phyloP scores from a whole-genome alignment of 495 filamentous ascomycete species.

The Penicillium canariense region DNA sequence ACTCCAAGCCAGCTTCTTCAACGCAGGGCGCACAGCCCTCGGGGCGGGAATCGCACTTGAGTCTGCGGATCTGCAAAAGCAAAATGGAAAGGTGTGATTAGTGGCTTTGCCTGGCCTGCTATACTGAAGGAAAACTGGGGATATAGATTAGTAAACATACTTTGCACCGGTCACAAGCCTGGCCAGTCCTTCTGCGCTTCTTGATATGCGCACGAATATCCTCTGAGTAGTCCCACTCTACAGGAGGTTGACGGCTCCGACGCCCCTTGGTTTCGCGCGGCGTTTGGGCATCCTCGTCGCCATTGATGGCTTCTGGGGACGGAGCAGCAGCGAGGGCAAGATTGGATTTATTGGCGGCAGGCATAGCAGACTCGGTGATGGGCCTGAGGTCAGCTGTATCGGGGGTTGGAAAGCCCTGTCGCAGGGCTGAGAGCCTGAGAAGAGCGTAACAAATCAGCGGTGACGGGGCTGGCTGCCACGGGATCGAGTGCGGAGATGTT shows the following conservation, averaged over 20 bases:
- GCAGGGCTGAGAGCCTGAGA: no score
- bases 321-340: no score
- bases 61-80: slow-evolving; percentile 68
- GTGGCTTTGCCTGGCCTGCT: not conserved
- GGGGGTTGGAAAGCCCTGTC: no score
- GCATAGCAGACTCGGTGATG: no score
- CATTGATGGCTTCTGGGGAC: no score
- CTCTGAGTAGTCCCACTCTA: slow-evolving; percentile 57
- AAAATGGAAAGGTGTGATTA: not conserved
- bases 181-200: slow-evolving; percentile 66
- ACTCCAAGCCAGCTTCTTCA: slow-evolving; percentile 66
- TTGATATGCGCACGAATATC: slow-evolving; percentile 63
- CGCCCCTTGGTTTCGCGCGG: not conserved
- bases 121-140: not conserved
- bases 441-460: no score
- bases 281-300: not conserved
- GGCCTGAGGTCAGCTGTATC: no score
- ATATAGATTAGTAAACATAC: slow-evolving; percentile 42
- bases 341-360: no score
- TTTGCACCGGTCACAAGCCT: slow-evolving; percentile 91
- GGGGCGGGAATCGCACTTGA: slow-evolving; percentile 71
- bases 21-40: slow-evolving; percentile 75
- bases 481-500: no score
- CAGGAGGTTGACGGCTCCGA: slow-evolving; percentile 18
- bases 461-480: no score